phyloP scores from a whole-genome alignment of 805 yeast genomes.

The Brettanomyces naardenensis region DNA sequence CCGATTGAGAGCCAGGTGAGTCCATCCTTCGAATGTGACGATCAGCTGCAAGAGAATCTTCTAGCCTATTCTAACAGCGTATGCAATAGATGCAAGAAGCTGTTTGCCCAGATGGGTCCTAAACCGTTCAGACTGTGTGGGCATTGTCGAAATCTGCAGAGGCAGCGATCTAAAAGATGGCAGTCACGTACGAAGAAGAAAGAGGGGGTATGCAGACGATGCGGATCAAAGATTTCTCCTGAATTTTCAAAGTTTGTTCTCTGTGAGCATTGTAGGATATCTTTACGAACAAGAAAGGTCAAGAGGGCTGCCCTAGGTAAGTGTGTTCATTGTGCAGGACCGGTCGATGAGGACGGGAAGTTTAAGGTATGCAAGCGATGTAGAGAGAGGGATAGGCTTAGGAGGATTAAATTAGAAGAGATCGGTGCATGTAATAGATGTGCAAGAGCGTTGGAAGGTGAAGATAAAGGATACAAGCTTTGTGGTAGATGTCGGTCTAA shows the following conservation, averaged over 20 bases:
- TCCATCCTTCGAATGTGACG: neutral
- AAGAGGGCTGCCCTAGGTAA: slow-evolving; percentile 53
- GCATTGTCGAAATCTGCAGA: slow-evolving; percentile 57
- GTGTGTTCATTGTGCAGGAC: slow-evolving; percentile 65
- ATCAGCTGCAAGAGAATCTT: slow-evolving; percentile 5
- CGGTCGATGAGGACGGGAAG: slow-evolving; percentile 35
- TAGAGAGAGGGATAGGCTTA: slow-evolving; percentile 49
- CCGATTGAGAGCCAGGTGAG: neutral
- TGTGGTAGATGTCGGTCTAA: slow-evolving; percentile 46
- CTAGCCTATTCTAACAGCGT: slow-evolving; percentile 5
- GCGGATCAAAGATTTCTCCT: slow-evolving; percentile 47
- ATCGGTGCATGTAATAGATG: slow-evolving; percentile 59
- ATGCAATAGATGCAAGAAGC: slow-evolving; percentile 57
- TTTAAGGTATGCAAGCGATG: slow-evolving; percentile 63
- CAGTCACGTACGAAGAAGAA: slow-evolving; percentile 52
- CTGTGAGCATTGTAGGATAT: slow-evolving; percentile 52
- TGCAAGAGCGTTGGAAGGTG: slow-evolving; percentile 38
- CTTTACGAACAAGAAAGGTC: slow-evolving; percentile 47
- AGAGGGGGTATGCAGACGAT: slow-evolving; percentile 56
- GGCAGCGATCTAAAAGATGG: slow-evolving; percentile 59
- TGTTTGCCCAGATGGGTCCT: slow-evolving; percentile 39
- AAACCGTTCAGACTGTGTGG: slow-evolving; percentile 49
- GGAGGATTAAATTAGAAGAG: slow-evolving; percentile 48
- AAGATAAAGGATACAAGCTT: slow-evolving; percentile 48
- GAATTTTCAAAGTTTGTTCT: slow-evolving; percentile 38